Evolutionary conservation across 2,329 filamentous ascomycete genomes (phyloP).

Genomic region (Pseudopyrenochaeta lycopersici): DNA sequence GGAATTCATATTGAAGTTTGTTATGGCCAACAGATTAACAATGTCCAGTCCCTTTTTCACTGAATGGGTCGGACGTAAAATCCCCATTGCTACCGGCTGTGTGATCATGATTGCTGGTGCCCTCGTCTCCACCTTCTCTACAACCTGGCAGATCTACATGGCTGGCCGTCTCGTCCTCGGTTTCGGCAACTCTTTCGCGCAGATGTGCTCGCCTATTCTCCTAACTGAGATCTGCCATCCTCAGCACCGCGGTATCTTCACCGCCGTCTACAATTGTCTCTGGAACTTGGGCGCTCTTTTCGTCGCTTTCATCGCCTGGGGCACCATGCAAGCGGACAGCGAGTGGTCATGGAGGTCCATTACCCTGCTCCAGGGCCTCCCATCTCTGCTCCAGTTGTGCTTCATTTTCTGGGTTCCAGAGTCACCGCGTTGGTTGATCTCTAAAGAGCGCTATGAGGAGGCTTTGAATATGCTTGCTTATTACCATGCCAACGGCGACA

Average conservation of each 20-base stretch:
- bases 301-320: slow-evolving; percentile 66
- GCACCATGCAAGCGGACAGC: slow-evolving; percentile 46
- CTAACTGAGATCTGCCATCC: slow-evolving; percentile 73
- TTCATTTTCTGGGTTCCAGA: slow-evolving; percentile 72
- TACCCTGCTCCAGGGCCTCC: slow-evolving; percentile 61
- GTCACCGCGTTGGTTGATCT: slow-evolving; percentile 68
- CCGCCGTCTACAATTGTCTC: slow-evolving; percentile 72
- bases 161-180: slow-evolving; percentile 69
- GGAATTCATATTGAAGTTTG: neutral
- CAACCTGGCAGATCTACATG: slow-evolving; percentile 58
- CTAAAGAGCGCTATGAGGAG: slow-evolving; percentile 70
- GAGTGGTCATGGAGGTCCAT: slow-evolving; percentile 63
- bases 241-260: slow-evolving; percentile 71
- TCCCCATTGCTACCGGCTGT: slow-evolving; percentile 53
- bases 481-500: slow-evolving; percentile 70
- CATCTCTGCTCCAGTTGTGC: slow-evolving; percentile 63
- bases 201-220: slow-evolving; percentile 71
- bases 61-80: slow-evolving; percentile 55
- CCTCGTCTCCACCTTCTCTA: slow-evolving; percentile 34
- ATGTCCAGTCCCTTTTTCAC: slow-evolving; percentile 43
- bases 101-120: slow-evolving; percentile 57
- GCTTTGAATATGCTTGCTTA: slow-evolving; percentile 68
- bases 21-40: neutral
- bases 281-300: slow-evolving; percentile 69
- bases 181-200: slow-evolving; percentile 71